Evolutionary conservation across 192 early-diverging fungal species (phyloP), one percentile per base, ranked within the genome.

Genomic region (Gamsiella multidivaricata): DNA sequence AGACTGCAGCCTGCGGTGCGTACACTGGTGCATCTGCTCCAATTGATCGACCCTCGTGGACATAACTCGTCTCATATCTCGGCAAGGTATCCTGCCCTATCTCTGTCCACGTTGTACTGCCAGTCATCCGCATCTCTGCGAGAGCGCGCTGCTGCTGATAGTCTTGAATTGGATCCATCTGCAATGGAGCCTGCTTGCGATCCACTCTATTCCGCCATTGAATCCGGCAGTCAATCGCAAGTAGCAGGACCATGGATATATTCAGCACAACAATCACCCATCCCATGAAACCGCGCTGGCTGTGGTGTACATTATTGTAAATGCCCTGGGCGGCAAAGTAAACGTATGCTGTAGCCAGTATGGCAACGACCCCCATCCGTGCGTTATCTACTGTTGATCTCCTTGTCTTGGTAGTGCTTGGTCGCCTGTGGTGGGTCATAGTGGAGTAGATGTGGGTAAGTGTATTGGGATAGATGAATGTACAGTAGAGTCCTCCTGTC

Each of bases 191-290:
- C n/a, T n/a, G n/a, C n/a, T n/a, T n/a, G n/a, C n/a, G n/a, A n/a
- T n/a, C n/a, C n/a, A n/a, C n/a, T n/a, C n/a, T n/a, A n/a, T 45
- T 5, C 23, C 17, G 39, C 36, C 57, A 15, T 45, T 59, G 57
- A 11, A 59, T n/a, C 22, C 57, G 20, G 14, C 18, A 18, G 5
- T 59, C 57, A 2, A 59, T 3, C 12, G 29, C 20, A 0, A 59
- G 26, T n/a, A 59, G 9, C 8, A 43, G 9, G 12, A 29, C 37
- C 57, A 59, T 43, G 18, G 43, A 2, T 9, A 41, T 3, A 26
- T 43, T 59, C 57, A 59, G 25, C 20, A 43, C 36, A 5, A 41
- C n/a, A 14, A 23, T 25, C 26, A 59, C 57, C 57, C 57, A 59
- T 15, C 22, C 57, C 36, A 59, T 45, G 12, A 59, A 20, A 7